Conservation (phyloP, 148 eudicot genomes). For the Mesembryanthemum crystallinum region DNA sequence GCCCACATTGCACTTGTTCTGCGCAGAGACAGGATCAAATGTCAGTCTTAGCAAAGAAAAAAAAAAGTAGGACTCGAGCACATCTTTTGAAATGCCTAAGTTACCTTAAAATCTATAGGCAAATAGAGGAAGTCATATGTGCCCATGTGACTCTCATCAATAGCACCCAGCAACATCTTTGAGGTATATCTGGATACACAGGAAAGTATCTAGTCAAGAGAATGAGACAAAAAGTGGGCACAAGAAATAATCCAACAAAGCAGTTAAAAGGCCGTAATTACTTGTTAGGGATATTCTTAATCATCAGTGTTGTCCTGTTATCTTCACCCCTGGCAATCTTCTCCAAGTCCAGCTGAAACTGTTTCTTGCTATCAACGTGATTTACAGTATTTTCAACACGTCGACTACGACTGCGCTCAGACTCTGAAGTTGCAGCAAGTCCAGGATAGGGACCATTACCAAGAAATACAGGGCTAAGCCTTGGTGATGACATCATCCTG, state of each 20-base stretch:
- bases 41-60: constrained; percentile 5
- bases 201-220: constrained; percentile 7
- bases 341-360: constrained; percentile 75
- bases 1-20: constrained; percentile 98
- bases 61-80: not conserved
- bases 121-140: constrained; percentile 88
- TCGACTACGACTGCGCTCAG: constrained; percentile 47
- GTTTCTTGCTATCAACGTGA: constrained; percentile 68
- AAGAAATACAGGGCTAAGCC: constrained; percentile 60
- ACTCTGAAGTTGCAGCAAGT: constrained; percentile 38
- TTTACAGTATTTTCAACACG: constrained; percentile 51
- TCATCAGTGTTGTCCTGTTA: constrained; percentile 84
- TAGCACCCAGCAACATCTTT: constrained; percentile 88
- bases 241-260: not conserved
- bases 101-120: constrained; percentile 95
- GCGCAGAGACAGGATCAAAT: constrained; percentile 39
- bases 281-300: constrained; percentile 95
- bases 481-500: constrained; percentile 61
- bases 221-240: not conserved
- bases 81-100: not conserved
- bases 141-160: constrained; percentile 79
- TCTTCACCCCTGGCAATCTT: constrained; percentile 79
- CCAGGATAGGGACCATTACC: constrained; percentile 67
- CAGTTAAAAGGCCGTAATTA: constrained; percentile 23
- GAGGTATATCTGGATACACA: constrained; percentile 77